A percentile compares a stretch with the other conserved stretches of the same genome.
Evolutionary conservation across 306 rosid genomes (phyloP).

Genomic region (Prunus davidiana): DNA sequence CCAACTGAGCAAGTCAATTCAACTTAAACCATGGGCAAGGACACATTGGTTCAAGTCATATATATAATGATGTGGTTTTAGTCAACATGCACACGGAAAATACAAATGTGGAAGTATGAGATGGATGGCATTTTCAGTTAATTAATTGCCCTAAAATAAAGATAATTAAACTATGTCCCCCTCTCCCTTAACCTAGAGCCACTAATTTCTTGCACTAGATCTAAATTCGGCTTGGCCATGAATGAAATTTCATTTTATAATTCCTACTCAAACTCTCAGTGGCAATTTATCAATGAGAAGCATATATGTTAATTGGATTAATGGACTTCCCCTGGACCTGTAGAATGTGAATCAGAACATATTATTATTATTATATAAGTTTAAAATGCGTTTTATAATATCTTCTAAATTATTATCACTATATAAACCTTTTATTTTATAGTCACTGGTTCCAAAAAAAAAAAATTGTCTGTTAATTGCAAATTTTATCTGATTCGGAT

Average conservation of each 20-base stretch:
- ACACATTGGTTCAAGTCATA: slow-evolving; percentile 3
- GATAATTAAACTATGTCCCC: background rate
- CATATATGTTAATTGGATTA: too few species aligned
- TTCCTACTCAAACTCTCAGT: background rate
- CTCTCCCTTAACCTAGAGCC: background rate
- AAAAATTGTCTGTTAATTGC: background rate
- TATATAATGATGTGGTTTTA: background rate
- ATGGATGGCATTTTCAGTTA: slow-evolving; percentile 9
- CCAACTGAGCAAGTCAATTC: too few species aligned
- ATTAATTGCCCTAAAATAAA: background rate
- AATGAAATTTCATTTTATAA: background rate
- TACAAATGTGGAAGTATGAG: slow-evolving; percentile 15
- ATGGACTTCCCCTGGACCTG: too few species aligned
- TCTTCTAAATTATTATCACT: background rate
- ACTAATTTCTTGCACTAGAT: background rate
- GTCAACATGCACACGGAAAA: too few species aligned
- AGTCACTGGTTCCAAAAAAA: background rate
- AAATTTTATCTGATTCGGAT: background rate
- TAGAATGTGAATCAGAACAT: slow-evolving; percentile 1
- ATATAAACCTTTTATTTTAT: background rate
- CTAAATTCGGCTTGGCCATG: background rate
- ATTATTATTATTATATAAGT: background rate
- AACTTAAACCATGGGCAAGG: background rate
- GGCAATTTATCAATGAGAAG: background rate
- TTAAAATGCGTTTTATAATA: too few species aligned